Evolutionary conservation across 306 rosid species (phyloP).

Genomic region (Biancaea sappan): DNA sequence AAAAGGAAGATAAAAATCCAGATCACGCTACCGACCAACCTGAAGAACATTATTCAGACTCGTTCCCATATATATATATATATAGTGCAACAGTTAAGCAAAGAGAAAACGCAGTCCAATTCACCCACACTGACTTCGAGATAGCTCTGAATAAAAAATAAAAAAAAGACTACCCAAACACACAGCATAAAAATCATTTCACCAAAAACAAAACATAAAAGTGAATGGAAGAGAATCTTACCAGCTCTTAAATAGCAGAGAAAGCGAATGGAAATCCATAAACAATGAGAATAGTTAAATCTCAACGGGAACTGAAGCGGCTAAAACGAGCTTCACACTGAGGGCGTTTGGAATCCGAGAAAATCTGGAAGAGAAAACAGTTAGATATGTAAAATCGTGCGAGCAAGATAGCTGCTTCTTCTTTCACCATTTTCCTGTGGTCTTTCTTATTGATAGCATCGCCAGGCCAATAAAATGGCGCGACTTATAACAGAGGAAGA

Average conservation of each 20-base stretch:
- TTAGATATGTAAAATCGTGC: slow-evolving; percentile 5
- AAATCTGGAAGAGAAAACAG: slow-evolving; percentile 29
- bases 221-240: slow-evolving; percentile 48
- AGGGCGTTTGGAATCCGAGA: slow-evolving; percentile 40
- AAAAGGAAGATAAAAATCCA: too few species aligned
- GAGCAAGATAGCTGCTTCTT: slow-evolving; percentile 25
- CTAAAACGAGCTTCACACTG: slow-evolving; percentile 13
- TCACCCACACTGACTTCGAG: not conserved
- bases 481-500: not conserved
- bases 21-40: not conserved
- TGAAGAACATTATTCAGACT: not conserved
- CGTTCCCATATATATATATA: not conserved
- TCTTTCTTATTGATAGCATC: slow-evolving; percentile 37
- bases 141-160: not conserved
- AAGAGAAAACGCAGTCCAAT: not conserved
- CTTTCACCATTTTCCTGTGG: slow-evolving; percentile 50
- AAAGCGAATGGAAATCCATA: slow-evolving; percentile 33
- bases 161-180: not conserved
- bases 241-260: slow-evolving; percentile 31
- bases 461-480: slow-evolving; percentile 24
- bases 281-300: slow-evolving; percentile 38
- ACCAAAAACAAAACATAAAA: not conserved
- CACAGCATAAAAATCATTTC: slow-evolving; percentile 26
- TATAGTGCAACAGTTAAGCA: not conserved
- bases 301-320: slow-evolving; percentile 17